A percentile compares a stretch with the other conserved stretches of the same genome.
Evolutionary conservation across 495 filamentous ascomycete genomes (phyloP).

Genomic region (Delitschia confertaspora): DNA sequence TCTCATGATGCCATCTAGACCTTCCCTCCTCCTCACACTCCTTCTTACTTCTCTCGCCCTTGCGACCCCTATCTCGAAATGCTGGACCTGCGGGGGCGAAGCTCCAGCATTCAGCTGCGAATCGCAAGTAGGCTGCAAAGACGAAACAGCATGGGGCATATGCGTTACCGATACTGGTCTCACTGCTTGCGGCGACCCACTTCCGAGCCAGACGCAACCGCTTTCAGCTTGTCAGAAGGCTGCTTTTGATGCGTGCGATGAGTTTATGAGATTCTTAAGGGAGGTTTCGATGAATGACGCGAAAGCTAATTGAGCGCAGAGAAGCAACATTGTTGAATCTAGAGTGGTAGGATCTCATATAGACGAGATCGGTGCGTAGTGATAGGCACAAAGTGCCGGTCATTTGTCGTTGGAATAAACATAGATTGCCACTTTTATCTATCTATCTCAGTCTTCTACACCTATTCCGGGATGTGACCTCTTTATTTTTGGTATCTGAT

Average conservation of each 20-base stretch:
- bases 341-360: background rate
- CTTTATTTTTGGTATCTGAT: too few relatives aligned
- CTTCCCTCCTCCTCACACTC: constrained; percentile 9
- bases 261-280: background rate
- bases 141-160: constrained; percentile 4
- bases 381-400: background rate
- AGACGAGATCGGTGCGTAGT: background rate
- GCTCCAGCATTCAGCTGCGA: constrained; percentile 14
- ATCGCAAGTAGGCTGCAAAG: constrained; percentile 4
- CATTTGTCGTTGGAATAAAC: background rate
- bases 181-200: constrained; percentile 4
- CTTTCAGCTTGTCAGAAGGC: constrained; percentile 5
- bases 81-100: constrained; percentile 9
- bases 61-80: background rate
- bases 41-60: constrained; percentile 2
- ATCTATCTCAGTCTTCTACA: too few relatives aligned
- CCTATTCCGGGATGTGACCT: too few relatives aligned
- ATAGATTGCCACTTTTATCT: too few relatives aligned
- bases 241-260: constrained; percentile 9
- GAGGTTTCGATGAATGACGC: background rate
- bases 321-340: constrained; percentile 1
- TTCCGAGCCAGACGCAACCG: constrained; percentile 2
- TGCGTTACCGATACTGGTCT: constrained; percentile 2
- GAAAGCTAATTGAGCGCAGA: background rate
- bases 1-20: too few relatives aligned